Conservation (phyloP, 768 basidiomycete genomes). For the Podaxis mareebaensis region DNA sequence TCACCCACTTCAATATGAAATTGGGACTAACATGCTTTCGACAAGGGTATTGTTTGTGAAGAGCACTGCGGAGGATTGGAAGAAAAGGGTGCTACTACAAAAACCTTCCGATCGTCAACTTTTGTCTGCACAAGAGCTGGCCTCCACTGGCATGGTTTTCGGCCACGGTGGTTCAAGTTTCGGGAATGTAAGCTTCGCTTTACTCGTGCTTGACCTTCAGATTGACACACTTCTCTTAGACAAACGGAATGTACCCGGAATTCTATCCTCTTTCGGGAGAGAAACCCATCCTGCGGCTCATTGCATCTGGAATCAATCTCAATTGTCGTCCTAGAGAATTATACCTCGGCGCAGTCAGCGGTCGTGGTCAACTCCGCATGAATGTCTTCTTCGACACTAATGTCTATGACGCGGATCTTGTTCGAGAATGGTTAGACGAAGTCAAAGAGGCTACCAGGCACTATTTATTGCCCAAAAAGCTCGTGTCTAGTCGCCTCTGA, state of each 20-base stretch:
- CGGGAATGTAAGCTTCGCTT: slow-evolving; percentile 37
- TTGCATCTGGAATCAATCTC: slow-evolving; percentile 25
- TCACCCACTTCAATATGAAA: slow-evolving; percentile 50
- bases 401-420: slow-evolving; percentile 40
- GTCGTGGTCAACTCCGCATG: slow-evolving; percentile 32
- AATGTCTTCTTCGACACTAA: slow-evolving; percentile 45
- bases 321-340: slow-evolving; percentile 47
- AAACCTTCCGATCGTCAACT: slow-evolving; percentile 13
- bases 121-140: slow-evolving; percentile 30
- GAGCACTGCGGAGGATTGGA: slow-evolving; percentile 21
- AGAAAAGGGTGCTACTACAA: slow-evolving; percentile 12
- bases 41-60: slow-evolving; percentile 26
- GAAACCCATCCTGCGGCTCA: slow-evolving; percentile 4
- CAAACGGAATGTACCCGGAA: slow-evolving; percentile 33
- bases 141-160: slow-evolving; percentile 24
- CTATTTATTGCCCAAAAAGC: slow-evolving; percentile 28
- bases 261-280: slow-evolving; percentile 31
- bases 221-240: slow-evolving; percentile 23
- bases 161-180: slow-evolving; percentile 37
- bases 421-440: slow-evolving; percentile 51
- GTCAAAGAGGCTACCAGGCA: slow-evolving; percentile 32
- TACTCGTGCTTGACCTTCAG: not conserved
- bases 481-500: slow-evolving; percentile 7
- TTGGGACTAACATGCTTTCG: slow-evolving; percentile 28
- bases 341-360: slow-evolving; percentile 45